A percentile compares a stretch with the other conserved stretches of the same genome.
Evolutionary conservation across 176 grass and related monocot species (phyloP).

Genomic region (Hordeum vulgare): MorexV3_pseudomolecules_assembly NC_058521.1:602102296-602102795

Average conservation of each 20-base stretch:
- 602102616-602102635: not conserved
- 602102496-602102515: constrained; percentile 20
- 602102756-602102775: constrained; percentile 57
- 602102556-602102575: constrained; percentile 64
- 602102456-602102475: not conserved
- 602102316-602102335: not conserved
- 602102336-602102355: constrained; percentile 51
- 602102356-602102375: constrained; percentile 32
- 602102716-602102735: too few relatives aligned
- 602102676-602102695: constrained; percentile 1
- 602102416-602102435: constrained; percentile 84
- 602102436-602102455: constrained; percentile 26
- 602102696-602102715: not conserved
- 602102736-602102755: not conserved
- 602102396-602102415: not conserved
- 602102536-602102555: constrained; percentile 28
- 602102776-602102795: constrained; percentile 51
- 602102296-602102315: not conserved
- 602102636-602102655: constrained; percentile 42
- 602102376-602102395: not conserved
- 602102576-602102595: not conserved
- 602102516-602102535: constrained; percentile 24
- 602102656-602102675: constrained; percentile 40
- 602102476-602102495: constrained; percentile 36
- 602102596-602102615: constrained; percentile 22